A percentile compares a stretch with the other conserved stretches of the same genome.
Evolutionary conservation across 1,284 basidiomycete genomes (phyloP).

Genomic region (Fomitopsis pinicola): DNA sequence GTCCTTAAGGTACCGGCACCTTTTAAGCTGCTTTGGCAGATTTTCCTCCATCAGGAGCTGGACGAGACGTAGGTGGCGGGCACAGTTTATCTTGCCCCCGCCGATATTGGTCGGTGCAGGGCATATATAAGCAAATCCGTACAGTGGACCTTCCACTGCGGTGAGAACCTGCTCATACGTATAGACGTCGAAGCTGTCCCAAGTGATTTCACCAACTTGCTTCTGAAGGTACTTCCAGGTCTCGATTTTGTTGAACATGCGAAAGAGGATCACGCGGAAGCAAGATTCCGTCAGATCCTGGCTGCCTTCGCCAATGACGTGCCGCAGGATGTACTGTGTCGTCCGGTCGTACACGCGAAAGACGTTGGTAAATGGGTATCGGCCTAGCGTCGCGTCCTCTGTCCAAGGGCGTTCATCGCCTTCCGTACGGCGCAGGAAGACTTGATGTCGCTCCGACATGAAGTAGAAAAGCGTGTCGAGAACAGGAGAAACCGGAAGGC

Average conservation of each 20-base stretch:
- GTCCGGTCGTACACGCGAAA: slow-evolving; percentile 38
- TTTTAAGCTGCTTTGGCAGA: slow-evolving; percentile 28
- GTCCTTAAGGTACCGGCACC: slow-evolving; percentile 31
- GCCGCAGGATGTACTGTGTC: slow-evolving; percentile 37
- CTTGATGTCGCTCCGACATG: slow-evolving; percentile 33
- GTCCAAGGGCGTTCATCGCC: slow-evolving; percentile 34
- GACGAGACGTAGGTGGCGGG: slow-evolving; percentile 34
- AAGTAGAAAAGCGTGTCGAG: slow-evolving; percentile 33
- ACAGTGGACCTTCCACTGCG: slow-evolving; percentile 23
- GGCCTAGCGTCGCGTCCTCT: slow-evolving; percentile 29
- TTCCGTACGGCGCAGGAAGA: slow-evolving; percentile 27
- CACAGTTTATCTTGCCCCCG: slow-evolving; percentile 24
- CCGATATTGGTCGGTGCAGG: slow-evolving; percentile 34
- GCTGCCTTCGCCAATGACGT: slow-evolving; percentile 34
- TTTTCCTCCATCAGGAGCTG: slow-evolving; percentile 35
- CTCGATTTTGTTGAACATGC: slow-evolving; percentile 36
- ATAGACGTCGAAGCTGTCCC: slow-evolving; percentile 29
- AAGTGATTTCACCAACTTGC: slow-evolving; percentile 31
- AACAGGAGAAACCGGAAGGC: slow-evolving; percentile 23
- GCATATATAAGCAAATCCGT: slow-evolving; percentile 36
- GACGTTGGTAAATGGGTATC: slow-evolving; percentile 39
- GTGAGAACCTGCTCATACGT: slow-evolving; percentile 31
- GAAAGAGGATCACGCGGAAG: slow-evolving; percentile 40
- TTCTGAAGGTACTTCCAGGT: slow-evolving; percentile 37
- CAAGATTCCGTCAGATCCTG: slow-evolving; percentile 33